A percentile compares a stretch with the other conserved stretches of the same genome.
Evolutionary conservation across 768 basidiomycete genomes (phyloP).

Genomic region (Pleurotus tuber-regium): DNA sequence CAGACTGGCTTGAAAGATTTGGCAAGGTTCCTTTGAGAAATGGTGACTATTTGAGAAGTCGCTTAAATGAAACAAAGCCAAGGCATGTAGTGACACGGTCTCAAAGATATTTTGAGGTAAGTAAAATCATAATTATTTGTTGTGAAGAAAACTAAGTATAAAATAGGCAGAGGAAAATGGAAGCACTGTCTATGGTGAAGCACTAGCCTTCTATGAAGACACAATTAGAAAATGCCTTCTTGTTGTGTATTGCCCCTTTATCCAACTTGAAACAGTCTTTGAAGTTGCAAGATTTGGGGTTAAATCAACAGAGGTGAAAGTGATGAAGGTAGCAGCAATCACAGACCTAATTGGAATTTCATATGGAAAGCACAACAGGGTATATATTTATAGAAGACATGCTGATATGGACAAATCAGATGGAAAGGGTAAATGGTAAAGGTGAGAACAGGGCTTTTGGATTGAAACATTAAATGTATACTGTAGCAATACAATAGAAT

Average conservation of each 20-base stretch:
- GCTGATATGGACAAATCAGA: too few species aligned
- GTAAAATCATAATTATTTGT: neutral
- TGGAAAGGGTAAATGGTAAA: too few species aligned
- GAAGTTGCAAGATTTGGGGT: slow-evolving; percentile 9
- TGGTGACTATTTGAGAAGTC: slow-evolving; percentile 13
- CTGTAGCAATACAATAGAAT: too few species aligned
- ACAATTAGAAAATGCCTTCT: neutral
- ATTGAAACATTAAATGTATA: too few species aligned
- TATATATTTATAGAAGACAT: slow-evolving; percentile 16
- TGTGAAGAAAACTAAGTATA: too few species aligned
- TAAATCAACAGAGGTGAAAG: neutral
- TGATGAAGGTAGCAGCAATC: neutral
- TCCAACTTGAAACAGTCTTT: slow-evolving; percentile 1
- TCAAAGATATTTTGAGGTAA: slow-evolving; percentile 16
- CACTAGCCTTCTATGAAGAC: slow-evolving; percentile 16
- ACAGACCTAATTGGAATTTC: slow-evolving; percentile 14
- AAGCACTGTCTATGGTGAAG: slow-evolving; percentile 19
- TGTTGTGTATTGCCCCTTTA: slow-evolving; percentile 12
- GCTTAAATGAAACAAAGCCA: slow-evolving; percentile 9
- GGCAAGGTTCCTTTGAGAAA: slow-evolving; percentile 14
- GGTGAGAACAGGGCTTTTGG: too few species aligned
- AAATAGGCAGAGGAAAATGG: too few species aligned
- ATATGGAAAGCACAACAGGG: neutral
- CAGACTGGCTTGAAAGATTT: slow-evolving; percentile 10
- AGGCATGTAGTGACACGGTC: neutral